Percentiles rank a stretch among this genome's conserved stretches.
These are phyloP conservation scores for Zygoascus bituminiphila DNA, from an alignment of 805 yeast species.

Conservation along the genomic window DNA sequence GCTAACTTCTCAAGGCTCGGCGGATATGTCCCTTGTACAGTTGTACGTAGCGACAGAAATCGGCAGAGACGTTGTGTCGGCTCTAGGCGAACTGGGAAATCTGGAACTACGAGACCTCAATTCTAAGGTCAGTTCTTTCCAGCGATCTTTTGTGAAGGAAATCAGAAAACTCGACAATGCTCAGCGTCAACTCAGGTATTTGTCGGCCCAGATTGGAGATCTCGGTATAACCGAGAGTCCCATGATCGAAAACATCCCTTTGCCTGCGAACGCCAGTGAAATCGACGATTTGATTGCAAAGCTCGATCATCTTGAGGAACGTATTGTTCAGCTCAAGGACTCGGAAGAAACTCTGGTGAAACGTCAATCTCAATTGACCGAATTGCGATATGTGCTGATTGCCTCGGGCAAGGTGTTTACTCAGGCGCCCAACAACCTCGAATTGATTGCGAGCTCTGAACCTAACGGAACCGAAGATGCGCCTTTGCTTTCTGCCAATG, in stretches of 20 bases:
- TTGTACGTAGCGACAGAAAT: constrained; percentile 86
- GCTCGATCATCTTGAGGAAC: constrained; percentile 60
- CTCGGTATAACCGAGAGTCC: constrained; percentile 27
- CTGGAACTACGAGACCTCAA: constrained; percentile 89
- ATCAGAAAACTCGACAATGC: constrained; percentile 74
- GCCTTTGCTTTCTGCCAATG: constrained; percentile 31
- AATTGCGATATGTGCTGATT: constrained; percentile 55
- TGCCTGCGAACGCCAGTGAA: constrained; percentile 42
- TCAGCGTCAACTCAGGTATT: constrained; percentile 67
- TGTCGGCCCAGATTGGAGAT: constrained; percentile 26
- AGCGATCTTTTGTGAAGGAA: constrained; percentile 84
- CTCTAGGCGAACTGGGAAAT: constrained; percentile 77
- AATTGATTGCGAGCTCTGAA: constrained; percentile 19
- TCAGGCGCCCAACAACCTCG: constrained; percentile 25
- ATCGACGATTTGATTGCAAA: constrained; percentile 64
- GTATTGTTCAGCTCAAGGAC: constrained; percentile 62
- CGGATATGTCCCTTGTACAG: constrained; percentile 94
- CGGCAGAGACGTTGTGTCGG: constrained; percentile 75
- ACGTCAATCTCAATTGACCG: constrained; percentile 59
- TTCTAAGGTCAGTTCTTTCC: constrained; percentile 71
- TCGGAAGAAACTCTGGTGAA: constrained; percentile 57
- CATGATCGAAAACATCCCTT: constrained; percentile 34
- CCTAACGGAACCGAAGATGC: constrained; percentile 29
- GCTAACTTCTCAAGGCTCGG: constrained; percentile 54
- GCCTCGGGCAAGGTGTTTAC: constrained; percentile 41